Base-by-base conservation (phyloP, 148 eudicot species). In the Silene uniflora region DNA sequence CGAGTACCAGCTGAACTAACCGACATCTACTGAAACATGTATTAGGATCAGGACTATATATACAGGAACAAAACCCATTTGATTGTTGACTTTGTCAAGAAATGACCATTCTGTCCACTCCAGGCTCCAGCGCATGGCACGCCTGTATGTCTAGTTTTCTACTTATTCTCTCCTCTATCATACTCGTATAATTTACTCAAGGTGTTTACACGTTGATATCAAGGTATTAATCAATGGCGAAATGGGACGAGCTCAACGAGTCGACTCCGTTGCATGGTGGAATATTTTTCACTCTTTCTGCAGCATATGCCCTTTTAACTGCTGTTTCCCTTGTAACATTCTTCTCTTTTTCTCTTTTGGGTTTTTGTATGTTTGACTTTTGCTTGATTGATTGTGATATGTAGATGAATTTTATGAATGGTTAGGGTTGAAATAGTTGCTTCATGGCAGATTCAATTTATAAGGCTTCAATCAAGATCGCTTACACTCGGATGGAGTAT, bases 261-360 rank as follows among this genome's bases (percentile, higher is more conserved):
- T 87, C 88, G 24, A 75, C 80, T 74, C 79, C 74, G 46, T 87
- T 86, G 88, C 88, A 87, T 73, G 82, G 83, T 69, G 84, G 64
- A 68, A 86, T 87, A 72, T 89, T 89, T 80, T 84, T 80, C 72
- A 56, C 88, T 55, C 85, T 89, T 39, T 89, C 79, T 82, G 93
- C 86, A 55, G 83, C 78, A 24, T 89, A 87, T 77, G 89, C 89
- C 10, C 76, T 87, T 47, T 86, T 89, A 72, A 83, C 93, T 61
- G 67, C 82, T 62, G 79, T 89, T 80, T 88, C 92, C 75, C 83
- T 89, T 76, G 92, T 89, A 81, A 65, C 0, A 65, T n/a, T 54
- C 52, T 44, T 58, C 62, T 49, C 17, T 49, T 10, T 46, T 14
- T 52, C 56, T 23, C 49, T 75, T 42, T 35, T 74, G 3, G 8